Conservation (phyloP, 805 yeast species). For the Candida taoyuanica region DNA sequence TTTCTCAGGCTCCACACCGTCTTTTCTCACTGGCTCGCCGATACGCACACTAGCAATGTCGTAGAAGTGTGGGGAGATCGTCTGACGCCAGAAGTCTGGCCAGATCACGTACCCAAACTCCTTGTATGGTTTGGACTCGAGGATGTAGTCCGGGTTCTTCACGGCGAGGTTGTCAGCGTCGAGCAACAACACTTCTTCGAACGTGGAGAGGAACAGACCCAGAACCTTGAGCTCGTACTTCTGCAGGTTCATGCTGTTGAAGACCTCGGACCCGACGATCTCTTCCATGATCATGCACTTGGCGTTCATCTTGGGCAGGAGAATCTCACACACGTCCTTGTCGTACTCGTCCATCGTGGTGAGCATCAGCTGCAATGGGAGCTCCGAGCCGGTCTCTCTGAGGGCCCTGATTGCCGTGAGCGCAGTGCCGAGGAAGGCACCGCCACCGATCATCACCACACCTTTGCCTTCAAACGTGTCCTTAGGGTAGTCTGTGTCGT, state of each 20-base stretch:
- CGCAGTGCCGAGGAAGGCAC: constrained; percentile 38
- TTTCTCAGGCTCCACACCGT: constrained; percentile 31
- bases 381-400: constrained; percentile 37
- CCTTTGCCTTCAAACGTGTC: constrained; percentile 25
- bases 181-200: constrained; percentile 39
- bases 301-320: constrained; percentile 39
- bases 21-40: constrained; percentile 35
- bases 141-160: constrained; percentile 42
- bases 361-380: constrained; percentile 42
- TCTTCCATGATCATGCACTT: constrained; percentile 38
- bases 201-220: constrained; percentile 42
- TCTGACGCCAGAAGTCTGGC: constrained; percentile 71
- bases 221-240: constrained; percentile 30
- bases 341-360: constrained; percentile 39
- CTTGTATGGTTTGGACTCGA: constrained; percentile 40
- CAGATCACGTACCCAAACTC: constrained; percentile 48
- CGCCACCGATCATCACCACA: constrained; percentile 41
- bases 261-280: constrained; percentile 29
- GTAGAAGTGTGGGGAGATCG: constrained; percentile 57
- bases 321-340: constrained; percentile 37
- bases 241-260: constrained; percentile 19
- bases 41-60: constrained; percentile 46
- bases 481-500: constrained; percentile 18
- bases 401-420: constrained; percentile 35
- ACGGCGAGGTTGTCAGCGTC: constrained; percentile 47